Evolutionary conservation across 176 grass and related monocot species (phyloP), one percentile per base, ranked within the genome.

Genomic region (Oryza nivara): DNA sequence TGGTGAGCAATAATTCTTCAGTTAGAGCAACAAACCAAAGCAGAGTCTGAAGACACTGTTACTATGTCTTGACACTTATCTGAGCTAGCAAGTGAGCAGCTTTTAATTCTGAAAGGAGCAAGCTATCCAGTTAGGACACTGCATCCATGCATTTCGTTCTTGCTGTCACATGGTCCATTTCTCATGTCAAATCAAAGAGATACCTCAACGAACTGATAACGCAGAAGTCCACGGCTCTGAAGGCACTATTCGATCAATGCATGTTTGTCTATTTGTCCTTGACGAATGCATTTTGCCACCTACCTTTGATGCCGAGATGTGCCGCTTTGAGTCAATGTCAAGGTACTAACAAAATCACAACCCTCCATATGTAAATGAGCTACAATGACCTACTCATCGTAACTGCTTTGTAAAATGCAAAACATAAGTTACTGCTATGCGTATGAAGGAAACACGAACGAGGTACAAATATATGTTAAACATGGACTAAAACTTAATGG

Each of bases 1-100:
- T 81, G 63, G 69, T 80, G 84, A n/a, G 19, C 23, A 44, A 71
- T 75, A 26, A 78, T 81, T 75, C 23, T 22, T 71, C 75, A 19
- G 85, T 81, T 75, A 68, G 70, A 23, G 35, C 63, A n/a, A 28
- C 10, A 73, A 74, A 73, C 60, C 77, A 74, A 75, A 74, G 58
- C 15, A 15, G 32, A 41, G 70, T 9, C 9, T 75, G 73, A 75
- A 76, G 52, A n/a, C 73, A 3, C 4, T 36, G 15, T 26, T 58
- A 13, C 15, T 54, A 2, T 36, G 73, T 76, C 17, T 36, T 36
- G 19, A 58, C 47, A 56, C 8, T 35, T 11, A 75, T 56, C 15
- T 75, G 15, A 54, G 47, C 47, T 20, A 75, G 19, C 58, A 75
- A 75, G 73, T 75, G 48, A 26, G 2, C 73, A 34, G 4, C 73